Evolutionary conservation across 2,329 filamentous ascomycete genomes (phyloP).

Genomic region (Epichloe brachyelytri): DNA sequence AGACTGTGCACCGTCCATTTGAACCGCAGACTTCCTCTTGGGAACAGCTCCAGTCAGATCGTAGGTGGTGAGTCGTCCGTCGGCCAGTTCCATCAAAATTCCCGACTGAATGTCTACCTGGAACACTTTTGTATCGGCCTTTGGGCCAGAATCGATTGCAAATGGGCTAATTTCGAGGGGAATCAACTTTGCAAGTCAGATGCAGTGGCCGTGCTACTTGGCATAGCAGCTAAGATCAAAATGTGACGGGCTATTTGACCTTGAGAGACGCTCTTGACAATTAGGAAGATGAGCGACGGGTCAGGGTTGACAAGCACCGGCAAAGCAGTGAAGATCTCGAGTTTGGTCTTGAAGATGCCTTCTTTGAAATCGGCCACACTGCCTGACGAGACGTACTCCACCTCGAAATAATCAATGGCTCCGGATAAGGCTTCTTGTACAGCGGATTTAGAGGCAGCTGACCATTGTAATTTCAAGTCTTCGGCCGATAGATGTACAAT

Average conservation of each 20-base stretch:
- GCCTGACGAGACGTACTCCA: slow-evolving; percentile 37
- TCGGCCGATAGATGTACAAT: slow-evolving; percentile 49
- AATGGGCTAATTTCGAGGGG: slow-evolving; percentile 28
- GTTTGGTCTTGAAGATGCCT: slow-evolving; percentile 41
- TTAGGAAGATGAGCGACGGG: slow-evolving; percentile 41
- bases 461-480: slow-evolving; percentile 22
- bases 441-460: slow-evolving; percentile 19
- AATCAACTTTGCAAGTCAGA: slow-evolving; percentile 22
- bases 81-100: slow-evolving; percentile 45
- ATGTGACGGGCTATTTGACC: slow-evolving; percentile 18
- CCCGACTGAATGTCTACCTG: slow-evolving; percentile 52
- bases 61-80: slow-evolving; percentile 44
- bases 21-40: slow-evolving; percentile 41
- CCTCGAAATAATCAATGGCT: slow-evolving; percentile 24
- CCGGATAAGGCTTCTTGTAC: slow-evolving; percentile 23
- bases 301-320: slow-evolving; percentile 32
- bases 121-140: slow-evolving; percentile 22
- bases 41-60: slow-evolving; percentile 51
- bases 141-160: slow-evolving; percentile 11
- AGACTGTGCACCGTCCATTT: slow-evolving; percentile 39
- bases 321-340: slow-evolving; percentile 38
- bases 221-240: slow-evolving; percentile 20
- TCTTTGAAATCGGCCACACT: slow-evolving; percentile 35
- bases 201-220: slow-evolving; percentile 11
- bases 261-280: slow-evolving; percentile 27